Percentiles rank a stretch among this genome's conserved stretches.
Evolutionary conservation across 257 asterid species (phyloP).

Genomic region (Fraxinus pennsylvanica): DNA sequence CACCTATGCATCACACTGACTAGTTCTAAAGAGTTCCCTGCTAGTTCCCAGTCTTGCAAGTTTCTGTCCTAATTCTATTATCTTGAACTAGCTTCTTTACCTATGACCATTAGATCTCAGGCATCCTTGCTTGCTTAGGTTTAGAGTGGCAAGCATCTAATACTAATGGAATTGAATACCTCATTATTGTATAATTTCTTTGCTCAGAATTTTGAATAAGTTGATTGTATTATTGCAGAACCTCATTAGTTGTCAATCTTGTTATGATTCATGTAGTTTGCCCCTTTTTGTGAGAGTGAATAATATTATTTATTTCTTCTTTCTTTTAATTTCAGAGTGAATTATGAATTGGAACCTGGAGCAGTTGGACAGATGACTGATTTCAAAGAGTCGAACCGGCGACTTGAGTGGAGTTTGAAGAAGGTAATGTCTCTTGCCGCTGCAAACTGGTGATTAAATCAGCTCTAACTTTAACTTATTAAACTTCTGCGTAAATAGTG

Average conservation of each 20-base stretch:
- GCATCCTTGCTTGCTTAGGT: background rate
- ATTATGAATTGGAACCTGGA: constrained; percentile 90
- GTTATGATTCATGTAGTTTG: constrained; percentile 7
- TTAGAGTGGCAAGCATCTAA: background rate
- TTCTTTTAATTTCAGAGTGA: constrained; percentile 54
- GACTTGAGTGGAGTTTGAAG: constrained; percentile 90
- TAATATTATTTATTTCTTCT: constrained; percentile 2
- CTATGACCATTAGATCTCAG: background rate
- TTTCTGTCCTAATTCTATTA: too few species aligned
- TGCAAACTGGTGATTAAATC: constrained; percentile 11
- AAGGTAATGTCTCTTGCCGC: constrained; percentile 57
- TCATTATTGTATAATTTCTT: constrained; percentile 9
- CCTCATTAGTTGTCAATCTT: constrained; percentile 13
- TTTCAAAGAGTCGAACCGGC: constrained; percentile 85
- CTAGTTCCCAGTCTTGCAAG: too few species aligned
- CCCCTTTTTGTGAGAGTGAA: constrained; percentile 5
- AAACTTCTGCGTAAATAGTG: background rate
- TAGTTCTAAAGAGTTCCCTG: too few species aligned
- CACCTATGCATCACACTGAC: too few species aligned
- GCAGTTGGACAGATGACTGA: constrained; percentile 89
- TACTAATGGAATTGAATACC: background rate
- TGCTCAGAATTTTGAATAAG: background rate
- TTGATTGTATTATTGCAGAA: background rate
- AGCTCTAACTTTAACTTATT: constrained; percentile 13
- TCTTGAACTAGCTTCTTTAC: too few species aligned